phyloP scores from a whole-genome alignment of 2,329 filamentous ascomycete species.

The Pestalotiopsis sp. region DNA sequence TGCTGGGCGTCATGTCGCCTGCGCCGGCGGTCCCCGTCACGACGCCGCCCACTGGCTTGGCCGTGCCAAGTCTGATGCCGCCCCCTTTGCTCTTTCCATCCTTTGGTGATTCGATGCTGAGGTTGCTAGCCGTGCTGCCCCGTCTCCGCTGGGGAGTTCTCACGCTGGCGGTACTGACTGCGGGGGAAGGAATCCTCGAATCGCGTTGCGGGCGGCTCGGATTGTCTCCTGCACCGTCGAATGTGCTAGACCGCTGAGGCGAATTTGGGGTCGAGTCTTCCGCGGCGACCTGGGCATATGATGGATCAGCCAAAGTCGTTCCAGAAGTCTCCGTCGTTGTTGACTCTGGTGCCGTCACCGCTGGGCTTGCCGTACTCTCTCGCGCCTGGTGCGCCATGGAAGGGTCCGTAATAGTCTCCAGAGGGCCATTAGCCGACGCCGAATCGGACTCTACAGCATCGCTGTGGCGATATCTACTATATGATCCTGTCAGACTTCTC shows the following conservation, averaged over 20 bases:
- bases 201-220: background rate
- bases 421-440: constrained; percentile 22
- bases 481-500: background rate
- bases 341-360: constrained; percentile 4
- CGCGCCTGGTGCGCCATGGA: constrained; percentile 23
- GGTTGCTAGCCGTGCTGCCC: constrained; percentile 32
- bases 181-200: background rate
- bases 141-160: constrained; percentile 18
- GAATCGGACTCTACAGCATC: constrained; percentile 30
- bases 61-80: constrained; percentile 40
- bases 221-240: background rate
- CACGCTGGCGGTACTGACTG: background rate
- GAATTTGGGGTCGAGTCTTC: background rate
- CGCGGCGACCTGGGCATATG: constrained; percentile 13
- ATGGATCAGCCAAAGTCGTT: constrained; percentile 17
- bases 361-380: constrained; percentile 19
- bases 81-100: constrained; percentile 31
- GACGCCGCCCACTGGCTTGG: constrained; percentile 35
- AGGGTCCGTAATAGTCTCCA: constrained; percentile 18
- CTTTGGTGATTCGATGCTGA: constrained; percentile 40
- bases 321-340: background rate
- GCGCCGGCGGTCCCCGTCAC: constrained; percentile 27
- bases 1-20: background rate
- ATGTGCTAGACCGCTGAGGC: background rate
- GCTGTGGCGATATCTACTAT: constrained; percentile 24